Base-by-base conservation (phyloP, 441 rosid species). In the Jatropha podagrica region DNA sequence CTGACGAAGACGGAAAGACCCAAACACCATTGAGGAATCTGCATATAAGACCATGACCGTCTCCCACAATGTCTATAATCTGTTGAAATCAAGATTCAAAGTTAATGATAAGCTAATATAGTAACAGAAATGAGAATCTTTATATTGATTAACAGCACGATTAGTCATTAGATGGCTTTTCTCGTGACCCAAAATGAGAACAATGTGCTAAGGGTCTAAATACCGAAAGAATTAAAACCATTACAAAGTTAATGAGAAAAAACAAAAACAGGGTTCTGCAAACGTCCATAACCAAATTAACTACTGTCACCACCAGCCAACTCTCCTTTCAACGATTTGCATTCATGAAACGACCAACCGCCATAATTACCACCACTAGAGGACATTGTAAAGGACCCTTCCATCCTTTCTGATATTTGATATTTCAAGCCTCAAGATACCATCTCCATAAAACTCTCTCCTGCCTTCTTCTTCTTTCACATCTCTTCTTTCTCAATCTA, bases 331-430 rank as follows among this genome's bases (percentile, higher is more conserved):
- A 52, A 73, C 61, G 20, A 69, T 27, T n/a, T 40, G 83, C 86
- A 81, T 79, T 85, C 83, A 85, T 73, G 58, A 74, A 73, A 41
- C 79, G 79, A 84, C 86, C 80, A 77, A 62, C 85, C 76, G 17
- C 49, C 76, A 78, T 84, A 66, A 83, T 82, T 80, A 69, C 77
- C 67, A 60, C 69, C 78, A 54, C 70, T 78, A 37, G 60, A 71
- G 23, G 48, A 54, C 75, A 62, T 18, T 11, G 73, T 51, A 73
- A 61, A 68, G 59, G 61, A 13, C 40, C 72, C 77, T 56, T 58
- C 68, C 54, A n/a, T 7, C 23, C 46, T 71, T 74, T 74, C 18
- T n/a, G 79, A 80, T 79, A 73, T 75, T 77, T n/a, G 79, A 80
- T 79, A 73, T 75, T 77, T 82, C 20, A 68, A 69, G 68, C 68